Conservation (phyloP, 352 stramenopile genomes). For the Phytopythium cucurbitacearum region DNA sequence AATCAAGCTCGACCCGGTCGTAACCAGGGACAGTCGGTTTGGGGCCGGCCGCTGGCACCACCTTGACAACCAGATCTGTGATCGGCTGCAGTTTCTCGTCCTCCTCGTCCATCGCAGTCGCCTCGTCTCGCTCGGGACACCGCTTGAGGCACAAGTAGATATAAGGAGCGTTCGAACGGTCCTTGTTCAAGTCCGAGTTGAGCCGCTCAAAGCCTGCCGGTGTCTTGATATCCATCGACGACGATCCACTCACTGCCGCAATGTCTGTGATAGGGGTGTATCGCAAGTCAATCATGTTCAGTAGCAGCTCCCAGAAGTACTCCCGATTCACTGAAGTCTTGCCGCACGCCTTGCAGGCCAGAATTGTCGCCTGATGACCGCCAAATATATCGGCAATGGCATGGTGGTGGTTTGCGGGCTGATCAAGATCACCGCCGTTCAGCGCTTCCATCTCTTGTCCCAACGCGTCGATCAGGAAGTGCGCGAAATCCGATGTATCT, state of each 20-base stretch:
- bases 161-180: slow-evolving; percentile 68
- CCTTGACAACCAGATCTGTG: slow-evolving; percentile 78
- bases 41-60: slow-evolving; percentile 42
- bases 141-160: slow-evolving; percentile 83
- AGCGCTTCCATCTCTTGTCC: slow-evolving; percentile 62
- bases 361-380: slow-evolving; percentile 73
- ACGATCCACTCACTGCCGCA: slow-evolving; percentile 62
- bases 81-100: slow-evolving; percentile 45
- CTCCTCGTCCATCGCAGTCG: slow-evolving; percentile 23
- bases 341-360: slow-evolving; percentile 78
- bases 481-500: slow-evolving; percentile 84
- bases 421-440: neutral
- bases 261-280: slow-evolving; percentile 88
- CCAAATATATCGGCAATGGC: slow-evolving; percentile 76
- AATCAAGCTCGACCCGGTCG: slow-evolving; percentile 75
- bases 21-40: slow-evolving; percentile 69
- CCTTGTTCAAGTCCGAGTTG: slow-evolving; percentile 85
- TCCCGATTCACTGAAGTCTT: slow-evolving; percentile 80
- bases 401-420: slow-evolving; percentile 20
- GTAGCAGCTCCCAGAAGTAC: slow-evolving; percentile 87
- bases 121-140: slow-evolving; percentile 40
- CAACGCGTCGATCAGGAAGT: slow-evolving; percentile 81
- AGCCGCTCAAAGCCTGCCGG: slow-evolving; percentile 72
- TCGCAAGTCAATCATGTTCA: slow-evolving; percentile 88
- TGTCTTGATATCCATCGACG: slow-evolving; percentile 58